phyloP scores from a whole-genome alignment of 192 early-diverging fungal species.

The Coemansia sp. region DNA sequence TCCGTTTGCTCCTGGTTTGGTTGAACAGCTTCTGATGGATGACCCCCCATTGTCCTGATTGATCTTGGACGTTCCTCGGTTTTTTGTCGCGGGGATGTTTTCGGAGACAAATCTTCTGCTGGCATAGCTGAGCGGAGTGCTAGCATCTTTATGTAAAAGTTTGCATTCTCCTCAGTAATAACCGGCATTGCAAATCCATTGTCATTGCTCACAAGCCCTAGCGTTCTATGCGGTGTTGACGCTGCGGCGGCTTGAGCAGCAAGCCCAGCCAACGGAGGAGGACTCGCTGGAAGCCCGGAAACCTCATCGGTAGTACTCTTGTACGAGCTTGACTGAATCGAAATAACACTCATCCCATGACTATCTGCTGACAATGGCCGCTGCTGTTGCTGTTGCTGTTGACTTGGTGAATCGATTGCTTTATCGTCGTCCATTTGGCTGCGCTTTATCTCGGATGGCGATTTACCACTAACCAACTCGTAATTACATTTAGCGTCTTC shows the following conservation, averaged over 20 bases:
- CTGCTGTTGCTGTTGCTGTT: background rate
- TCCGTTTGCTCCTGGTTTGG: background rate
- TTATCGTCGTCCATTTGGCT: too few species aligned
- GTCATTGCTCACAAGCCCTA: slow-evolving; percentile 7
- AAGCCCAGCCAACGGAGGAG: background rate
- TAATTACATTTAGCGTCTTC: background rate
- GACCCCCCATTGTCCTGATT: background rate
- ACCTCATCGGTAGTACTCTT: background rate
- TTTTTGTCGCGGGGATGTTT: slow-evolving; percentile 7
- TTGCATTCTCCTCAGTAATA: slow-evolving; percentile 22
- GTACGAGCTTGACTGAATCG: background rate
- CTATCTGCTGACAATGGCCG: background rate
- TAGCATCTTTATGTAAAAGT: slow-evolving; percentile 37
- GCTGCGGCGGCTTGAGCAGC: background rate
- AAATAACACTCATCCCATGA: background rate
- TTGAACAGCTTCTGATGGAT: background rate
- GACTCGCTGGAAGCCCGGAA: background rate
- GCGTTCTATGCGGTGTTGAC: slow-evolving; percentile 2
- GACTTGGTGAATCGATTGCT: background rate
- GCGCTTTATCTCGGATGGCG: background rate
- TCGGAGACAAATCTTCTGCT: slow-evolving; percentile 21
- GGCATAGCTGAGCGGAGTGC: slow-evolving; percentile 23
- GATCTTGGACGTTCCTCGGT: background rate
- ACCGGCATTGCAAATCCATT: slow-evolving; percentile 18
- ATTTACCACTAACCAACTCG: background rate